These are phyloP conservation scores for Sporothrix curviconia DNA, from an alignment of 2,329 filamentous ascomycete genomes.

Conservation along the genomic window DNA sequence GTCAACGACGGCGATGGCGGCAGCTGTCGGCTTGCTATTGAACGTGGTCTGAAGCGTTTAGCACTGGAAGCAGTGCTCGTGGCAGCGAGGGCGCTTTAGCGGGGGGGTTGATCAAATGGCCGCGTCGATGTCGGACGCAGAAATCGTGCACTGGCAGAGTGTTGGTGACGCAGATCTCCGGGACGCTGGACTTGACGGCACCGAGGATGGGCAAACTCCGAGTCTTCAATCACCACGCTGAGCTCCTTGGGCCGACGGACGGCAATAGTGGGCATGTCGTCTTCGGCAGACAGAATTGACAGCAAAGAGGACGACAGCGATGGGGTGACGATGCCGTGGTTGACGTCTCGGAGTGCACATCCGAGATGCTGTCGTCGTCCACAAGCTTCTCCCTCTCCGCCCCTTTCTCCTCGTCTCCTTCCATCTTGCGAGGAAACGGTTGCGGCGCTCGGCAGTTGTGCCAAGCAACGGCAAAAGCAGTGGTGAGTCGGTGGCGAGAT, in stretches of 20 bases:
- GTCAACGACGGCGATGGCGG: background rate
- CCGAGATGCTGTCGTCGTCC: background rate
- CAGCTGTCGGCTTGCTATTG: background rate
- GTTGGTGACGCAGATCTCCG: background rate
- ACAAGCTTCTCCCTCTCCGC: background rate
- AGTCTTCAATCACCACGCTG: background rate
- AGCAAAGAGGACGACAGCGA: background rate
- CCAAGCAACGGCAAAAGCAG: constrained; percentile 6
- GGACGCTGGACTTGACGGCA: background rate
- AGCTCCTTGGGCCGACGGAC: background rate
- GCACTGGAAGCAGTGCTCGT: constrained; percentile 5
- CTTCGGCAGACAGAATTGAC: background rate
- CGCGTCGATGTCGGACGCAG: constrained; percentile 7
- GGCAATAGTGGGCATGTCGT: background rate
- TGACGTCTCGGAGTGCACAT: constrained; percentile 1
- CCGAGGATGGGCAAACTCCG: background rate
- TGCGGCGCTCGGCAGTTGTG: background rate
- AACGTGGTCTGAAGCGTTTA: constrained; percentile 37
- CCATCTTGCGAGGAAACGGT: constrained; percentile 1
- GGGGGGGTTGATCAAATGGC: constrained; percentile 15
- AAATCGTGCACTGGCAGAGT: background rate
- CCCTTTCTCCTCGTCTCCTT: background rate
- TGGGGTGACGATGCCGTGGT: background rate
- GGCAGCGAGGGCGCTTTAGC: constrained; percentile 22
- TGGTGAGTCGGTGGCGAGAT: background rate